These are phyloP conservation scores for Ganoderma lingzhi DNA, from an alignment of 1,284 basidiomycete genomes.

Conservation along the genomic window DNA sequence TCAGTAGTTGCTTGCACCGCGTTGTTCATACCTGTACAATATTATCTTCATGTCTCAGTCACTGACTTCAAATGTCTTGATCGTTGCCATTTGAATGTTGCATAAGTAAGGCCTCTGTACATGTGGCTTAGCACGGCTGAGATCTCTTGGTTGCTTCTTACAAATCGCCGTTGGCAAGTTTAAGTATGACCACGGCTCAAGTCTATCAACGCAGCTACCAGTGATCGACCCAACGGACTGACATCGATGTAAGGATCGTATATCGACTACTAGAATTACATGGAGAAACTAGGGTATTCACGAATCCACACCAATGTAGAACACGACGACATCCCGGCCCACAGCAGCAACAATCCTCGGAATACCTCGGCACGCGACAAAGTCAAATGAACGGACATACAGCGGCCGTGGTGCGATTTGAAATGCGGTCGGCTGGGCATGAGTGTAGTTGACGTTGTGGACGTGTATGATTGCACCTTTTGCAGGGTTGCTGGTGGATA, in stretches of 20 bases:
- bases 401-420: conserved; percentile 66
- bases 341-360: conserved; percentile 73
- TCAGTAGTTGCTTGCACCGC: not conserved
- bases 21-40: conserved; percentile 2
- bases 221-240: not conserved
- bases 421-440: conserved; percentile 68
- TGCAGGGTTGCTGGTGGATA: conserved; percentile 63
- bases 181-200: not conserved
- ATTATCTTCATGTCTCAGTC: not conserved
- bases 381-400: conserved; percentile 78
- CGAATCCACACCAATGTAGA: conserved; percentile 47
- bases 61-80: not conserved
- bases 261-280: not conserved
- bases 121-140: not conserved
- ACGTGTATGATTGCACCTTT: conserved; percentile 75
- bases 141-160: not conserved
- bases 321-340: conserved; percentile 57
- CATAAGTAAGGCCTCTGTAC: not conserved
- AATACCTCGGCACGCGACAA: conserved; percentile 63
- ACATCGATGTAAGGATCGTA: not conserved
- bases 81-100: not conserved
- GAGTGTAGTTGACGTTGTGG: conserved; percentile 68
- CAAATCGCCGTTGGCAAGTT: not conserved
- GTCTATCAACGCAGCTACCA: not conserved
- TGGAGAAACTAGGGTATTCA: conserved; percentile 1